Evolutionary conservation across 2,329 filamentous ascomycete species (phyloP), one percentile per base, ranked within the genome.

Genomic region (Colletotrichum coccodes): DNA sequence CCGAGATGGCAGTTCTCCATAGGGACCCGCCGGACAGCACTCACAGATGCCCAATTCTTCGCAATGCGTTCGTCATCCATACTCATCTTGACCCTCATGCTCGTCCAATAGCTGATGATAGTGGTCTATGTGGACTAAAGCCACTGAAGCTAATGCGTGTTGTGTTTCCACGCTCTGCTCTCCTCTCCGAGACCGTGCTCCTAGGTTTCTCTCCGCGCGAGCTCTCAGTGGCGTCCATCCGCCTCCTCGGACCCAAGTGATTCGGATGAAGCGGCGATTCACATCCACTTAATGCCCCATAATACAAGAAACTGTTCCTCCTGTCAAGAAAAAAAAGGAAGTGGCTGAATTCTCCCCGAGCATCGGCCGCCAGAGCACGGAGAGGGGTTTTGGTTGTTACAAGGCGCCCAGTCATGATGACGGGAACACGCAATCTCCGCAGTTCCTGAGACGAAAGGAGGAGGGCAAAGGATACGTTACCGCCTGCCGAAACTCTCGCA

Each of bases 371-470:
- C 40, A 7, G 18, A n/a, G 40, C 42, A 46, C 36, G 47, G 52
- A 34, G 53, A 47, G 50, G 14, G 14, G 32, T 16, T 6, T 30
- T 38, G 34, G 52, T 28, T 40, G 59, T 28, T 30, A 16, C n/a
- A 6, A 36, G 44, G 58, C 58, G 42, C 26, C 60, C 30, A 53
- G 42, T 49, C 11, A 44, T 28, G 26, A 66, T 66, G 62, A 69
- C 61, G 61, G 66, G 49, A 30, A 66, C 44, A 36, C 66, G 49
- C 61, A 59, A 56, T 60, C 52, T 28, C 46, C 54, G 56, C 62
- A 60, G 44, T 44, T 66, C 30, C 66, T 66, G 54, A 65, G 61
- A 66, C 66, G 66, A 66, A 65, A 54, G 36, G 49, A 49, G 50
- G 26, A 54, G 56, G 49, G 54, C 36, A 36, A 36, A 38, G 30